Percentiles rank a stretch among this genome's conserved stretches.
Conservation (phyloP, 2,329 filamentous ascomycete genomes). For the Didymellaceae sp. region DNA sequence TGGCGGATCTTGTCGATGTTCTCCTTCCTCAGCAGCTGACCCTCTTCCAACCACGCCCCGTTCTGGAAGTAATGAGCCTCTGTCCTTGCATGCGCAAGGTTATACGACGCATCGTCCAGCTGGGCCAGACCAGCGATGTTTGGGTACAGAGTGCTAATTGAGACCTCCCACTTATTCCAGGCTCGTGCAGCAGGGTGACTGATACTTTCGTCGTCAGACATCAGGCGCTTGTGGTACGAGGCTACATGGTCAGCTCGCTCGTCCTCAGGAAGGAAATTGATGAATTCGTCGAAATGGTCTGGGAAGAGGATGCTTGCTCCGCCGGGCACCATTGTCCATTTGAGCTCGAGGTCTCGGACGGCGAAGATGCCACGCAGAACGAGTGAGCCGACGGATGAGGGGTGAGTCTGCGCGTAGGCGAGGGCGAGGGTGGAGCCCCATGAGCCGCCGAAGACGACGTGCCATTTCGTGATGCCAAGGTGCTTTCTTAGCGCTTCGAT, state of each 20-base stretch:
- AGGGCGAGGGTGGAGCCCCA: conserved; percentile 57
- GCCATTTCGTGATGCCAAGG: conserved; percentile 53
- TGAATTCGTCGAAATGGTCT: conserved; percentile 49
- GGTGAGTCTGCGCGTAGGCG: conserved; percentile 54
- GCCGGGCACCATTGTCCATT: conserved; percentile 42
- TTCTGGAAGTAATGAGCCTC: conserved; percentile 55
- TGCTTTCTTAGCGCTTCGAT: conserved; percentile 54
- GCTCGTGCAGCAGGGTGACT: conserved; percentile 42
- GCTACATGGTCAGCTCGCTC: conserved; percentile 48
- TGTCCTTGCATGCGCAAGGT: conserved; percentile 50
- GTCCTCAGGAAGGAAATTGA: conserved; percentile 46
- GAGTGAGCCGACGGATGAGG: conserved; percentile 48
- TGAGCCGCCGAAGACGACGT: conserved; percentile 56
- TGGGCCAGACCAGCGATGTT: conserved; percentile 25
- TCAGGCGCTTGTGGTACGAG: conserved; percentile 52
- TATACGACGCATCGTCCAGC: conserved; percentile 41
- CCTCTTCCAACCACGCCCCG: conserved; percentile 51
- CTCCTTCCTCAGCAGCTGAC: conserved; percentile 46
- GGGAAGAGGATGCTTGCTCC: conserved; percentile 48
- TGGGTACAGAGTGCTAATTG: conserved; percentile 37
- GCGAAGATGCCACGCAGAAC: conserved; percentile 55
- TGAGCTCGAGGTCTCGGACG: conserved; percentile 45
- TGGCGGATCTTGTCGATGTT: conserved; percentile 46
- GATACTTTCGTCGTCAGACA: conserved; percentile 38
- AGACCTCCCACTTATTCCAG: conserved; percentile 49